These are phyloP conservation scores for Naganishia antarctica DNA, from an alignment of 768 basidiomycete species.

Conservation along the genomic window DNA sequence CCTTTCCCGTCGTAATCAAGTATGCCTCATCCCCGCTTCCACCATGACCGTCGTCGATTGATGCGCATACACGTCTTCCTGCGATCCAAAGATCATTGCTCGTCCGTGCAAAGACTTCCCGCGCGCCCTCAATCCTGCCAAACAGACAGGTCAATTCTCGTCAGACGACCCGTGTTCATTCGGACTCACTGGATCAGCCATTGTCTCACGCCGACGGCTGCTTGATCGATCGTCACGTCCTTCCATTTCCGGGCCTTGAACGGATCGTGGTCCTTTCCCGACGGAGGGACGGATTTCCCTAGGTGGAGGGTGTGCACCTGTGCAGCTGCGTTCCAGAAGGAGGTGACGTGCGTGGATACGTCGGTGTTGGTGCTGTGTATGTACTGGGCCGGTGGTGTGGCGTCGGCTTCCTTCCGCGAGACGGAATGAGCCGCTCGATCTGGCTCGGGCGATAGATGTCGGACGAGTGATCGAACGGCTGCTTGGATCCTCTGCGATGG, in stretches of 20 bases:
- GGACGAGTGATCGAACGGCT: no score
- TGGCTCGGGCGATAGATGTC: no score
- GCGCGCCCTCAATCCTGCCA: constrained; percentile 1
- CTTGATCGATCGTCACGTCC: neutral
- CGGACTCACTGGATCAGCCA: neutral
- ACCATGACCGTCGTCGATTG: neutral
- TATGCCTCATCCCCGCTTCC: constrained; percentile 1
- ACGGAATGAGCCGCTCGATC: no score
- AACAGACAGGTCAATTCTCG: neutral
- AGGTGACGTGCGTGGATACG: no score
- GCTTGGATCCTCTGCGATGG: no score
- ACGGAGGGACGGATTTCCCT: neutral
- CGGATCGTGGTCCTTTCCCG: neutral
- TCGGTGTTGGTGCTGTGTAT: no score
- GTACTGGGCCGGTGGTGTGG: no score
- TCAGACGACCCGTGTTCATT: neutral
- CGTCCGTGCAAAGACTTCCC: constrained; percentile 5
- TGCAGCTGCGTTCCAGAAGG: no score
- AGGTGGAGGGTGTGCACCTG: neutral
- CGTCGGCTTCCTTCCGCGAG: no score
- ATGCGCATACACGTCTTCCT: neutral
- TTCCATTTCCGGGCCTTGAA: neutral
- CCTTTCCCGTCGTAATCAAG: neutral
- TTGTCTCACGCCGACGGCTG: neutral
- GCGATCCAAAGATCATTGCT: neutral